Evolutionary conservation across 495 filamentous ascomycete species (phyloP), one percentile per base, ranked within the genome.

Genomic region (Bacidia gigantensis): DNA sequence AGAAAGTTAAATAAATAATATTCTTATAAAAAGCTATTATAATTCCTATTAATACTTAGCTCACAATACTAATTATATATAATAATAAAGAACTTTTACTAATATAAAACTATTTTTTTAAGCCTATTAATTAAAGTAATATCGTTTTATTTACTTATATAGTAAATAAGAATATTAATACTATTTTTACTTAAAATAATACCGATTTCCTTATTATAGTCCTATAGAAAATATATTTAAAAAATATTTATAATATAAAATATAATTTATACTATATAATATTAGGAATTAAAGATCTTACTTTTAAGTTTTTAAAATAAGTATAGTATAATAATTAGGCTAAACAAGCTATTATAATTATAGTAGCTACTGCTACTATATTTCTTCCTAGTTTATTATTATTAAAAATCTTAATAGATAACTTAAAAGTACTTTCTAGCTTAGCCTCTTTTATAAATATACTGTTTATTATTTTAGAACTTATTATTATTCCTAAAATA

Each of bases 131-230:
- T 14, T 22, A 18, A 49, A 25, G 23, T 5, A 24, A 49, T 24
- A 5, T 25, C 24, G 14, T 49, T 49, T 23, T 26, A 25, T 18
- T 49, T 49, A 25, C 46, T 49, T 49, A 49, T 49, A 49, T 26
- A 26, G 9, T 22, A 26, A 25, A 18, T 25, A 49, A 49, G 18
- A 24, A 49, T 17, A n/a, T 49, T 26, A 26, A 49, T 49, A 49
- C 23, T 49, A 49, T 49, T 35, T 35, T 35, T 7, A 14, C 29
- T 35, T 7, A 38, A n/a, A 50, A 50, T 50, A 12, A 50, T 44
- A 50, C 40, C 12, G n/a, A 50, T 20, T 44, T 50, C 11, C 12
- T 32, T 25, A n/a, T 48, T 48, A n/a, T 40, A 44, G 10, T 40
- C 3, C 21, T n/a, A 40, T 3, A 17, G 10, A 10, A 50, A 50